Base-by-base conservation (phyloP, 2,329 filamentous ascomycete species). In the Ophiostoma populinum region DNA sequence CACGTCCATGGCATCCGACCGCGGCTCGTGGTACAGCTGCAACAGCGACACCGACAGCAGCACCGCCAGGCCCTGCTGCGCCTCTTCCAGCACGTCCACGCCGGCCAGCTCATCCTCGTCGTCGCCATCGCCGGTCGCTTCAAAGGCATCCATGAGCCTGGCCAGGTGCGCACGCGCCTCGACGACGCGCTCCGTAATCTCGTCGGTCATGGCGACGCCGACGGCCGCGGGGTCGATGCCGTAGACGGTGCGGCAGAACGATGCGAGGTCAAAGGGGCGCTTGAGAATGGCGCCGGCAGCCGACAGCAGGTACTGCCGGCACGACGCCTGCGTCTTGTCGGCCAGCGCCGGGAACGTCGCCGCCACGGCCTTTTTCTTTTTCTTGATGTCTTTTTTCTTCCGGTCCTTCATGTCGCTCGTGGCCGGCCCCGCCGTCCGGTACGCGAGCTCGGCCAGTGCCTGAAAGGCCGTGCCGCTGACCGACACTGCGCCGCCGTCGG, bases 11-110 rank as follows among this genome's bases (percentile, higher is more conserved):
- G 85, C 81, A 49, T 95, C 90, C 0, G 79, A 65, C 40, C 93
- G 85, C 17, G 44, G 44, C 32, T 83, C 81, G 47, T 87, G 86
- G 57, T 93, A 93, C 7, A 93, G 66, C 52, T 94, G 83, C 37
- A 95, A 64, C 11, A 94, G 70, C 0, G 83, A 79, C 35, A 94
- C 67, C 1, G 82, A 76, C 51, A 92, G 83, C 2, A 95, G 66
- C 24, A 94, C 64, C 15, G 78, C 76, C 39, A 94, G 67, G 0
- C 80, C 80, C 40, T 74, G 72, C 61, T 61, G 41, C 53, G 55
- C 38, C 51, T 61, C 47, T 50, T 58, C 43, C 39, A 50, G 36
- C 46, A 53, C 49, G 40, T 40, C 40, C 7, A 18, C 24, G 1
- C 19, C 16, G n/a, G n/a, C n/a, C n/a, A n/a, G 24, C 24, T 21